Base-by-base conservation (phyloP, 306 rosid genomes). In the Echinosophora koreensis region DNA sequence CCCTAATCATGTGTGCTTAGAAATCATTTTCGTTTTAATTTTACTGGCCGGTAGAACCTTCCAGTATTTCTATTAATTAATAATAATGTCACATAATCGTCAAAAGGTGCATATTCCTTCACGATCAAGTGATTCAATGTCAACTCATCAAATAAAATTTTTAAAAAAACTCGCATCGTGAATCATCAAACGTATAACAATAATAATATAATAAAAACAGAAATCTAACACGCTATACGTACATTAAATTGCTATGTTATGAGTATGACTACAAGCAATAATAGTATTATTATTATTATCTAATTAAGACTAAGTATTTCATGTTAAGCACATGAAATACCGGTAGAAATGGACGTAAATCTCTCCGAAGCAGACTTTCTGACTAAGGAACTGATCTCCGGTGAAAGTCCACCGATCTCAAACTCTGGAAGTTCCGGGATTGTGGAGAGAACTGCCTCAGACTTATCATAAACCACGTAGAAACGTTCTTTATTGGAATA, bases 391-490 rank as follows among this genome's bases (percentile, higher is more conserved):
- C 82, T 79, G n/a, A 90, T 82, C 77, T 90, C 96, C 71, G 98
- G 98, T 2, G 97, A 91, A 57, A 87, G n/a, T 11, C 65, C 86
- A 0, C 55, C 81, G 8, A 86, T 66, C 70, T 90, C 94, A 6
- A 77, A 70, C 81, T 90, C 97, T 0, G 97, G 94, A 64, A 74
- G 84, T 54, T 94, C 98, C 0, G 92, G 98, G 5, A 94, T 92
- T 2, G 97, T 85, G 4, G 91, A 83, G 8, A 94, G 94, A 22
- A 88, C 71, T 1, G 84, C 8, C 37, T 87, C 89, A 27, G 84
- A 81, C 66, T 81, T 92, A 34, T 94, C 93, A 58, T 84, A 89
- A 18, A 88, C 89, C 18, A 88, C 86, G 16, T 78, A 84, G 34
- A 86, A 87, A 52, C 88, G 89, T 0, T 86, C 92, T 70, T 39